Percentiles rank a stretch among this genome's conserved stretches.
These are phyloP conservation scores for Asterochloris sp. DNA, from an alignment of 139 green algal genomes.

Conservation along the genomic window DNA sequence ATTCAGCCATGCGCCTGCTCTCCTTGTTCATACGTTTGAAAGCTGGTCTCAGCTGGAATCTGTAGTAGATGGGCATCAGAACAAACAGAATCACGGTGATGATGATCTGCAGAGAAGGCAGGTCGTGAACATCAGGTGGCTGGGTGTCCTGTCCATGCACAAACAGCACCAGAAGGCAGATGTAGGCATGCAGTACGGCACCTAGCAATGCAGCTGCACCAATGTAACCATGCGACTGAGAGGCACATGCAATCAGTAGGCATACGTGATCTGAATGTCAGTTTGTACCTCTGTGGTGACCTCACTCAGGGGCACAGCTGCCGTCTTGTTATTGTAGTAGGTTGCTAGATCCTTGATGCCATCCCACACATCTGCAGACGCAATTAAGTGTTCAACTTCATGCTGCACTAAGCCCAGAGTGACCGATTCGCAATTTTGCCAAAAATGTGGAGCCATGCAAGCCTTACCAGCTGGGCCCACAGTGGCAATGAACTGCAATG, in stretches of 20 bases:
- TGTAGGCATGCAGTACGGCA: neutral
- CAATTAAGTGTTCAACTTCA: no score
- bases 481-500: no score
- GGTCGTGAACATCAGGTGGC: neutral
- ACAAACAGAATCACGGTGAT: constrained; percentile 1
- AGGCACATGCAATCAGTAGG: neutral
- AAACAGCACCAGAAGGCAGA: neutral
- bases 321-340: no score
- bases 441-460: no score
- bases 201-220: neutral
- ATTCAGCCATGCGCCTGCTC: constrained; percentile 1
- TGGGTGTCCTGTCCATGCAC: neutral
- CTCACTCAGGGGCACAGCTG: no score
- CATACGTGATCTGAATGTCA: neutral
- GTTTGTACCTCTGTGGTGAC: no score
- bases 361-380: no score
- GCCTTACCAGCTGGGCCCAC: no score
- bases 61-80: constrained; percentile 4
- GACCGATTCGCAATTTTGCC: no score
- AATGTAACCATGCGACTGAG: neutral
- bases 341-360: no score
- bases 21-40: constrained; percentile 7
- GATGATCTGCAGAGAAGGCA: neutral
- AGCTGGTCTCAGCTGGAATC: constrained; percentile 8
- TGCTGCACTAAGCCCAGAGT: no score